Evolutionary conservation across 768 basidiomycete species (phyloP).

Genomic region (Russula virescens): DNA sequence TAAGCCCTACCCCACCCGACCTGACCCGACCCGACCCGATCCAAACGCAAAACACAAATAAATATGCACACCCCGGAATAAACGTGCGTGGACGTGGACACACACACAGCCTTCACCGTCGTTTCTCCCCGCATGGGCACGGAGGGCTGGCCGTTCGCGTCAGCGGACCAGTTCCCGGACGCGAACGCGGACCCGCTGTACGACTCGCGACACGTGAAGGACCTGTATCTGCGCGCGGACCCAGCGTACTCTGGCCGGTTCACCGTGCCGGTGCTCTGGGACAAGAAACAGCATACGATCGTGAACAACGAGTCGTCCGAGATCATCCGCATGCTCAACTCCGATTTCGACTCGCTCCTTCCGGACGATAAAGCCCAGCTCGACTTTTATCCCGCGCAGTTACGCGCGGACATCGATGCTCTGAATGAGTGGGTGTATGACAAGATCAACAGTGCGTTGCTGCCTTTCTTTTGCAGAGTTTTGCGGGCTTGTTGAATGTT

Average conservation of each 20-base stretch:
- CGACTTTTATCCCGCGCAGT: conserved; percentile 73
- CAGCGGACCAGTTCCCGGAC: conserved; percentile 58
- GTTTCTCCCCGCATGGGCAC: conserved; percentile 85
- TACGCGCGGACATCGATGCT: conserved; percentile 72
- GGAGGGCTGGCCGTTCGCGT: conserved; percentile 85
- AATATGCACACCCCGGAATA: too few species aligned
- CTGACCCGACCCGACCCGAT: too few species aligned
- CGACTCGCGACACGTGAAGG: conserved; percentile 64
- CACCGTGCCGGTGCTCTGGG: conserved; percentile 91
- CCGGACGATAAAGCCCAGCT: conserved; percentile 57
- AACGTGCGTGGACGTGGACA: too few species aligned
- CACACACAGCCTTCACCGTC: conserved; percentile 57
- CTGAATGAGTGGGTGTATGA: conserved; percentile 86
- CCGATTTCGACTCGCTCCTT: conserved; percentile 69
- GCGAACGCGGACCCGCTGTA: conserved; percentile 74
- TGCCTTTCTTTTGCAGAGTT: neutral
- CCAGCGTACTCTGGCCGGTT: conserved; percentile 71
- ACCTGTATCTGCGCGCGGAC: conserved; percentile 76
- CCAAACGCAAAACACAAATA: too few species aligned
- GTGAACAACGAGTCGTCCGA: conserved; percentile 97
- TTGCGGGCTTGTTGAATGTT: neutral
- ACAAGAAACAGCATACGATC: conserved; percentile 78
- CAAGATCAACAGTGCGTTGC: conserved; percentile 67
- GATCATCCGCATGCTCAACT: conserved; percentile 92
- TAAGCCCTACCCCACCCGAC: too few species aligned